Conservation (phyloP, 2,329 filamentous ascomycete species). For the Escovopsis sp. region DNA sequence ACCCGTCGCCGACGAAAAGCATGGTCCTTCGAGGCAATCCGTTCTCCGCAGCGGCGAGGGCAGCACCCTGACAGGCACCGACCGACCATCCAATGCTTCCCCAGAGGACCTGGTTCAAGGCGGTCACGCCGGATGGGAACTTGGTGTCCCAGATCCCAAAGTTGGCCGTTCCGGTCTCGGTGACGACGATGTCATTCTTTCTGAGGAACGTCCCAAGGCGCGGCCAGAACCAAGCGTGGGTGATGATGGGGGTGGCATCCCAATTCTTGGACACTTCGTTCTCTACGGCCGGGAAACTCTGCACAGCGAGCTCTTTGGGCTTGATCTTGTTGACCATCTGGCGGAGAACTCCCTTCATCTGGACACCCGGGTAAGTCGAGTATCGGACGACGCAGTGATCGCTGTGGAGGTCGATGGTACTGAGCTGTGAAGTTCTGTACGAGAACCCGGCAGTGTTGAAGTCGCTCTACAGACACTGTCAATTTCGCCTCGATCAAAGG, state of each 20-base stretch:
- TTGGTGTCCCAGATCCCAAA: constrained; percentile 79
- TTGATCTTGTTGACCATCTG: constrained; percentile 51
- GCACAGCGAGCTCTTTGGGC: constrained; percentile 40
- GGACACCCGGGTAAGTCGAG: constrained; percentile 62
- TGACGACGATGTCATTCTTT: constrained; percentile 63
- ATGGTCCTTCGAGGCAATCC: constrained; percentile 51
- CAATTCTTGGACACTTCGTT: constrained; percentile 32
- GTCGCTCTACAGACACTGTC: constrained; percentile 38
- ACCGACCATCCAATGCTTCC: constrained; percentile 49
- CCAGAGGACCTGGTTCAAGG: constrained; percentile 68
- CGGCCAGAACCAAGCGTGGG: constrained; percentile 66
- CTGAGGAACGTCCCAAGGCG: constrained; percentile 57
- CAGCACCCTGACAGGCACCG: constrained; percentile 48
- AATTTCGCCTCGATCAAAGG: background rate
- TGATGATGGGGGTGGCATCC: constrained; percentile 35
- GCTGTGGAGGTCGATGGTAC: constrained; percentile 70
- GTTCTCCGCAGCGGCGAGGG: constrained; percentile 56
- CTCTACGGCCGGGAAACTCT: constrained; percentile 36
- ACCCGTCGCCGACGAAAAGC: constrained; percentile 80
- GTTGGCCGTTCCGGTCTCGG: constrained; percentile 77
- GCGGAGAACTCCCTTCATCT: constrained; percentile 63
- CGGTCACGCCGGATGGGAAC: constrained; percentile 65
- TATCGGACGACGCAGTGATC: constrained; percentile 59
- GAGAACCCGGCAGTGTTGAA: constrained; percentile 77
- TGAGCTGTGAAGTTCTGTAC: constrained; percentile 61